phyloP scores from a whole-genome alignment of 2,329 filamentous ascomycete genomes.

The Epichloe amarillans region DNA sequence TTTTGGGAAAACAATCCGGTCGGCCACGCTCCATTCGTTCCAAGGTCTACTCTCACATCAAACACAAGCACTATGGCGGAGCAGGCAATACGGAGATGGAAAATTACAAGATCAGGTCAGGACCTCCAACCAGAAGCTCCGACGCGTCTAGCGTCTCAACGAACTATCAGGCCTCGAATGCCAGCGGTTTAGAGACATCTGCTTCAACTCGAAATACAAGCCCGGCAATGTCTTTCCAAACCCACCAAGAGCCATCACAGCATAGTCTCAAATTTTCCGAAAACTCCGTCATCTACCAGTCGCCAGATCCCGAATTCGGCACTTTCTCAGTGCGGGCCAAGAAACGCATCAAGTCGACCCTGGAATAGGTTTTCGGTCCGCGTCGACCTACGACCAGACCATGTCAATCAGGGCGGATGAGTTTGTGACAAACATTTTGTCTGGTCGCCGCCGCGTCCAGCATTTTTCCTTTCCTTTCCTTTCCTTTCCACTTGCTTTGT shows the following conservation, averaged over 20 bases:
- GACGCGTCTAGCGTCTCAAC: not conserved
- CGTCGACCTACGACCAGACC: conserved; percentile 1
- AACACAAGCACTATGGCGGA: not conserved
- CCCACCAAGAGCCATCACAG: not conserved
- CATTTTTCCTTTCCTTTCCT: not conserved
- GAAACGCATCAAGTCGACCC: conserved; percentile 5
- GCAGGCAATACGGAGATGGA: not conserved
- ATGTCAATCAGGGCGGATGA: conserved; percentile 2
- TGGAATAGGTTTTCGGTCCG: conserved; percentile 10
- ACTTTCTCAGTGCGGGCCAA: not conserved
- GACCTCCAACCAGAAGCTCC: not conserved
- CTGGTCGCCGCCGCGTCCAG: not conserved
- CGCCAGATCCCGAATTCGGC: not conserved
- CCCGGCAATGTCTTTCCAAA: not conserved
- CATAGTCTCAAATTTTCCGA: not conserved
- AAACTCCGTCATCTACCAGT: not conserved
- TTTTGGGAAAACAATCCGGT: not conserved
- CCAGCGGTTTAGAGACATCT: not conserved
- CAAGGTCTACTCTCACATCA: not conserved
- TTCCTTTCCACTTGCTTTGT: conserved; percentile 3
- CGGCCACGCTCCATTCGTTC: not conserved
- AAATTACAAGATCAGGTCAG: not conserved
- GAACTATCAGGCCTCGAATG: not conserved
- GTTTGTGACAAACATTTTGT: not conserved
- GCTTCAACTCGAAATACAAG: not conserved